Evolutionary conservation across 805 yeast species (phyloP), one percentile per base, ranked within the genome.

Genomic region (Lachancea lanzarotensis): DNA sequence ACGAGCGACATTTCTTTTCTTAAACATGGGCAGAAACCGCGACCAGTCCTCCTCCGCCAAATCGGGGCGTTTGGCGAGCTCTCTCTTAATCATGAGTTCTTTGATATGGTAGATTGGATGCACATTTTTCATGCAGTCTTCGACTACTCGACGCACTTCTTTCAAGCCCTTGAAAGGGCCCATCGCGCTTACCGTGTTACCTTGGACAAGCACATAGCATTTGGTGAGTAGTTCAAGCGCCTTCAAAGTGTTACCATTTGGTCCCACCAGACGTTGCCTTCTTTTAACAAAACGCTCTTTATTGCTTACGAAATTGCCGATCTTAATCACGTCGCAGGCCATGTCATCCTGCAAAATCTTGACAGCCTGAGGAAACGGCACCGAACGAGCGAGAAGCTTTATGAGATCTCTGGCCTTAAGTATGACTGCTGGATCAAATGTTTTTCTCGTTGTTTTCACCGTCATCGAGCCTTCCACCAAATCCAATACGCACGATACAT

Each of bases 31-130:
- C 62, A 93, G 72, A 66, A 91, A 93, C 66, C 98, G 77, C 20
- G 89, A 81, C 98, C 98, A 93, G 67, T 89, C 96, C 68, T 93
- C 98, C 44, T 86, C 73, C 26, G 95, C 96, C 52, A 93, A 74
- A 57, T 93, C 98, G 10, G 98, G 98, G 59, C 86, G 88, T 70
- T 89, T 86, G 27, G 95, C 87, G 51, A 93, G 73, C 68, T 93
- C 98, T 65, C 93, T 84, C 69, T 90, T 91, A 63, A 93, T 91
- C 98, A 93, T 93, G 50, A 93, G 74, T 66, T 93, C 98, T 65
- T 93, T 93, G 61, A 93, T 91, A 65, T 93, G 91, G 68, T 93
- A 93, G 49, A 93, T 91, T n/a, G 98, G 98, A 64, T 93, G 98
- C 12, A 93, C 75, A 57, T 93, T 93, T 60, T 76, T 80, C 98